phyloP scores from a whole-genome alignment of 805 yeast genomes.

The Maudiozyma saulgeensis region DNA sequence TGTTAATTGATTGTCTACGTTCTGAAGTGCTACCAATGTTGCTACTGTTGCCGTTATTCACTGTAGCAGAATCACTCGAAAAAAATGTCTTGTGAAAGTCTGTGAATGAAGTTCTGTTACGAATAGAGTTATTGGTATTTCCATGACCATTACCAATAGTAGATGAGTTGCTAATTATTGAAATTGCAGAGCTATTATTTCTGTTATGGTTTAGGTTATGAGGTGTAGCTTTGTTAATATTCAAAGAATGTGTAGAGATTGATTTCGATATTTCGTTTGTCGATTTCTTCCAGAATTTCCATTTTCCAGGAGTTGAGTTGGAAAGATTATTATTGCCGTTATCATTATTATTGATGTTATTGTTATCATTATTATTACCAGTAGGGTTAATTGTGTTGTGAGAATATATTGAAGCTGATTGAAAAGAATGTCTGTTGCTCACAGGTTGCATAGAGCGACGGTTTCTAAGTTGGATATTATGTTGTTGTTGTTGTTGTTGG shows the following conservation, averaged over 20 bases:
- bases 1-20: constrained; percentile 6
- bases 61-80: not conserved
- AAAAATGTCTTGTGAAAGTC: constrained; percentile 18
- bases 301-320: constrained; percentile 13
- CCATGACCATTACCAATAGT: not conserved
- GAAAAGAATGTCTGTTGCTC: not conserved
- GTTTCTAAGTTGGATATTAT: not conserved
- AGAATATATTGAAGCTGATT: constrained; percentile 1
- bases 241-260: not conserved
- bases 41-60: not conserved
- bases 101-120: constrained; percentile 15
- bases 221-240: not conserved
- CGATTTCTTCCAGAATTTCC: constrained; percentile 30
- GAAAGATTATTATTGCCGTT: constrained; percentile 19
- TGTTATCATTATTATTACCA: constrained; percentile 3
- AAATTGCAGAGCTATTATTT: not conserved
- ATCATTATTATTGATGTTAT: not conserved
- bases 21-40: not conserved
- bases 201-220: not conserved
- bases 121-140: constrained; percentile 3
- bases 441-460: not conserved
- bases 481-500: not conserved
- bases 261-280: not conserved
- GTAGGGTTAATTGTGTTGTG: constrained; percentile 15
- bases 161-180: not conserved